These are phyloP conservation scores for Dendrothele bispora DNA, from an alignment of 768 basidiomycete genomes.

Conservation along the genomic window DNA sequence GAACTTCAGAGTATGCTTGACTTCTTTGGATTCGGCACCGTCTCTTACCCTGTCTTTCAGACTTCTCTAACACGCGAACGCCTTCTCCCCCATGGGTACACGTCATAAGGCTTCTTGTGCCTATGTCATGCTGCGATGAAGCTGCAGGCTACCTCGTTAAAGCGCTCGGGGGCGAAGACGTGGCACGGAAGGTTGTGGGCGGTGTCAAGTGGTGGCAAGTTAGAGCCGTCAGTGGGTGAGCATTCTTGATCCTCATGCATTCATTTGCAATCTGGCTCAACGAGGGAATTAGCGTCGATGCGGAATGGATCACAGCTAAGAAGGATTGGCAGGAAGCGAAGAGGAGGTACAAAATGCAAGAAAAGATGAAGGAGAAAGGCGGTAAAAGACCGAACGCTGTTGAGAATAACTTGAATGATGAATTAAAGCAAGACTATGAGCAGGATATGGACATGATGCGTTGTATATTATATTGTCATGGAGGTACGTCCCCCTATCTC, in stretches of 20 bases:
- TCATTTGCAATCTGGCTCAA: constrained; percentile 7
- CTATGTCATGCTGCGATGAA: constrained; percentile 71
- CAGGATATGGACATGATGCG: constrained; percentile 81
- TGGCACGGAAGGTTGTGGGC: constrained; percentile 70
- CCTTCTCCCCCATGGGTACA: constrained; percentile 86
- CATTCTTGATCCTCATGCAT: constrained; percentile 16
- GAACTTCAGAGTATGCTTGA: constrained; percentile 61
- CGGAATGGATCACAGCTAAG: constrained; percentile 84
- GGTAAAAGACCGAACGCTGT: constrained; percentile 14
- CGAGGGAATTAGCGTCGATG: constrained; percentile 61
- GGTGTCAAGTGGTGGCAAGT: constrained; percentile 99
- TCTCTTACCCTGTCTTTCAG: constrained; percentile 22
- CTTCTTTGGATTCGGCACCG: not conserved
- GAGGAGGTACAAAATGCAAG: constrained; percentile 49
- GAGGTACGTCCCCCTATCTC: constrained; percentile 46
- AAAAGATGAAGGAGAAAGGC: constrained; percentile 27
- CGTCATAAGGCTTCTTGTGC: constrained; percentile 68
- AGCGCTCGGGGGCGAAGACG: constrained; percentile 83
- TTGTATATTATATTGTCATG: constrained; percentile 82
- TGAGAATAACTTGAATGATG: constrained; percentile 23
- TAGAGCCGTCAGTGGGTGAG: constrained; percentile 74
- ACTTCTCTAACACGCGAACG: constrained; percentile 77
- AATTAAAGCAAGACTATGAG: constrained; percentile 50
- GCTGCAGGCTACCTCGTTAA: constrained; percentile 73
- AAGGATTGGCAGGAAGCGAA: constrained; percentile 80